Base-by-base conservation (phyloP, 108 stramenopile genomes). In the Cyclotella baltica region DNA sequence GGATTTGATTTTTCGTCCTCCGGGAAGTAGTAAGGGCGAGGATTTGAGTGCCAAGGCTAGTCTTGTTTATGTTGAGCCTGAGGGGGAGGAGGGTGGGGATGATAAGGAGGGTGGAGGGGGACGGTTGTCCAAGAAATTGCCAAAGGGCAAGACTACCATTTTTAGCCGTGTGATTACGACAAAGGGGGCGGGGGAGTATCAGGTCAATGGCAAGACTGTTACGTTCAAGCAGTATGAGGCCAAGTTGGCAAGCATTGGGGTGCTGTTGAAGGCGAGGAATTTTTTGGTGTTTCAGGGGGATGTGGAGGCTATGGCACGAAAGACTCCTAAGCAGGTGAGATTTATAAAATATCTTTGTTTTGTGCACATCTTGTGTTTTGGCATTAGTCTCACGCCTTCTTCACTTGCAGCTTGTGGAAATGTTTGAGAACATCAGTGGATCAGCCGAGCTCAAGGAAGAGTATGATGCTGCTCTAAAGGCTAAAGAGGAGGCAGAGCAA, bases 241-340 rank as follows among this genome's bases (percentile, higher is more conserved):
- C 2, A 82, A 81, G 13, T 86, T 97, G 53, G 89, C 85, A 16
- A 71, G 86, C 16, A 98, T 99, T 77, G 98, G 98, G n/a, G 98
- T 99, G 13, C 83, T 98, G 56, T 88, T 97, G 75, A 97, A 98
- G 76, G 98, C 97, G 4, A 87, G 98, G n/a, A 99, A 99, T 85
- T 99, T 99, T 82, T 80, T 99, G 25, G 98, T 99, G 22, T 99
- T 99, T 84, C 97, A 98, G 72, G 99, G 99, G 18, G 99, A 99
- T 82, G 98, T 99, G 27, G 98, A 99, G 80, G 83, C 88, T 48
- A 87, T 99, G 76, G 98, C 98, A 0, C 84, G 92, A 25, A 98
- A 98, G 80, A 84, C 88, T 35, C 97, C 98, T 11, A 85, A 87
- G 70, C 94, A 98, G 72, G 86, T 99, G 52, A 50, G 67, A 23